Base-by-base conservation (phyloP, 2,329 filamentous ascomycete genomes). In the Colletotrichum sp. region DNA sequence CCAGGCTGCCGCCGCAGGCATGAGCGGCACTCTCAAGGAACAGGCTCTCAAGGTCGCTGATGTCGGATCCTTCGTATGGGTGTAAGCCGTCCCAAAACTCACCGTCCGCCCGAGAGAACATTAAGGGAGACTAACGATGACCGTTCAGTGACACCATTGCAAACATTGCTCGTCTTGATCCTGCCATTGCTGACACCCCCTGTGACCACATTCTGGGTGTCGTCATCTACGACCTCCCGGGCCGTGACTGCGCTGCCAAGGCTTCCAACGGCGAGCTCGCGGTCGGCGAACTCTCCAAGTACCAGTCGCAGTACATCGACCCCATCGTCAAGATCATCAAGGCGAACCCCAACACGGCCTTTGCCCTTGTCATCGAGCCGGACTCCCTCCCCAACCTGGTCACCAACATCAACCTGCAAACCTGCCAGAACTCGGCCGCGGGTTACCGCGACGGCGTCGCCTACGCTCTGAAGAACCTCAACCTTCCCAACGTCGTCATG, bases 351-450 rank as follows among this genome's bases (percentile, higher is more conserved):
- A 89, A 91, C 79, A 88, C 90, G 13, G 78, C 79, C 80, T 82
- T 86, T 80, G 81, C 84, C 13, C 78, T 83, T 30, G 70, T 85
- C 80, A 90, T 89, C 80, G 91, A 93, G 81, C 91, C 91, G 64
- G 91, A 93, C 83, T 92, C 88, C 68, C 85, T 93, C 55, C 90
- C 89, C 72, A 93, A 93, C 83, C 83, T 93, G 78, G 88, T 93
- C 56, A 93, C 91, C 80, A 93, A 93, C 84, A 78, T 88, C 78
- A 85, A 86, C 78, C 86, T 91, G 21, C 75, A 83, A 8, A 89
- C 91, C 67, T 93, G 91, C 83, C 83, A 89, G 68, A 84, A 88
- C 77, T 89, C 90, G 26, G 86, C 89, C 32, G 77, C 84, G 6
- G 89, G 88, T 56, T 93, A 93, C 84, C 86, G 88, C 78, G 87